Evolutionary conservation across 495 filamentous ascomycete species (phyloP).

Genomic region (Penicillium turbatum): DNA sequence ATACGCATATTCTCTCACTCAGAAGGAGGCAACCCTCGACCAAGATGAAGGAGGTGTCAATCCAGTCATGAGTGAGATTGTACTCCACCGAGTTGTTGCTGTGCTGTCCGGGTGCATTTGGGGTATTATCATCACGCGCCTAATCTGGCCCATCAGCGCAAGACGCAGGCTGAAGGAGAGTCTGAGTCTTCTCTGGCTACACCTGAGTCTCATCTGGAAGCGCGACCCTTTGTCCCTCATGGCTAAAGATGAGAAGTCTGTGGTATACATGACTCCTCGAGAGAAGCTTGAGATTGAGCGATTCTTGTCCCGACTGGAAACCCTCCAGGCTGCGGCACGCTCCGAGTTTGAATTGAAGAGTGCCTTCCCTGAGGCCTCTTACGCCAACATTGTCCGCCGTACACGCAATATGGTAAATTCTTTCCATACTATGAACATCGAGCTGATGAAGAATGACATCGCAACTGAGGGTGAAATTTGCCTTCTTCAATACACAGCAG

Average conservation of each 20-base stretch:
- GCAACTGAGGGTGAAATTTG: constrained; percentile 75
- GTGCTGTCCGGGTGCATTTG: constrained; percentile 85
- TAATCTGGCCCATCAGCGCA: constrained; percentile 92
- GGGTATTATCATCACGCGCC: constrained; percentile 83
- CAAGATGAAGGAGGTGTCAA: constrained; percentile 77
- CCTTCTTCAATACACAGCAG: constrained; percentile 71
- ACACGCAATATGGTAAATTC: constrained; percentile 82
- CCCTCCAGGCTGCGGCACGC: constrained; percentile 63
- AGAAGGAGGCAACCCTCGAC: constrained; percentile 65
- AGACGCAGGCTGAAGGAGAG: constrained; percentile 81
- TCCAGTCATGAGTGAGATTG: constrained; percentile 83
- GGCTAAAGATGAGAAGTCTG: constrained; percentile 45
- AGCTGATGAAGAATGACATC: constrained; percentile 74
- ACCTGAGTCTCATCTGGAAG: constrained; percentile 95
- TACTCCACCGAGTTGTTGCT: constrained; percentile 82
- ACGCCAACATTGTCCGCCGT: constrained; percentile 67
- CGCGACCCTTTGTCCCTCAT: constrained; percentile 82
- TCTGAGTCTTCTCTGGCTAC: constrained; percentile 78
- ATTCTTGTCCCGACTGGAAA: constrained; percentile 62
- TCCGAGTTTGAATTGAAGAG: constrained; percentile 82
- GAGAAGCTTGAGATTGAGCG: constrained; percentile 71
- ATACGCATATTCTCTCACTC: constrained; percentile 86
- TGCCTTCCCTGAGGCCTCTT: constrained; percentile 69
- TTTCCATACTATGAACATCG: constrained; percentile 92
- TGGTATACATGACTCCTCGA: constrained; percentile 71